Base-by-base conservation (phyloP, 2,329 filamentous ascomycete genomes). In the Geosmithia morbida region DNA sequence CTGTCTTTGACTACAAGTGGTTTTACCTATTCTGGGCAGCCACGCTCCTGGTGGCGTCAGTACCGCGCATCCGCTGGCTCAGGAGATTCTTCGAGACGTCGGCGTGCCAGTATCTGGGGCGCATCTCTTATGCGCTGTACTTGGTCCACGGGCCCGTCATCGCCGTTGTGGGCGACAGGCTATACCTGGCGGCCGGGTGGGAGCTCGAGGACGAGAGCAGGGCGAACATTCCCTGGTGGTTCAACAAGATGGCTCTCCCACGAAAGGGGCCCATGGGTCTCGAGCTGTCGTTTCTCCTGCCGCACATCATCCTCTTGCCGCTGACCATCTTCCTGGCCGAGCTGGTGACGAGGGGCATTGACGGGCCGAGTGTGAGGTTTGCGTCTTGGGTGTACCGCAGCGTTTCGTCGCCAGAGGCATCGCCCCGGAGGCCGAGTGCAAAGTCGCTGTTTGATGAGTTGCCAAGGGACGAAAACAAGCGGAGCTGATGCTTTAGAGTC, bases 1-100 rank as follows among this genome's bases (percentile, higher is more conserved):
- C 79, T 1, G 74, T 80, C 11, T 81, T 69, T 53, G 77, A 83
- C 56, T 72, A 70, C 56, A 83, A 83, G 59, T 83, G 78, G 78
- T 83, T 83, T 61, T 83, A 71, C 56, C 68, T 83, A 2, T 80
- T 80, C 57, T 76, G 71, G 65, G 79, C 77, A 1, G 69, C 79
- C 1, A 64, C 67, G 20, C 67, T 80, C 46, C 57, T 81, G 0
- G 70, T 85, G 0, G 64, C 72, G 1, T 67, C 71, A 0, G 63
- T 77, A 2, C 73, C 75, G 7, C 74, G 73, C n/a, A 68, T 84
- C n/a, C 54, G 61, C 4, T 74, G 70, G 70, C 64, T 82, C 16
- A 74, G 71, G 59, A 51, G 60, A 2, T 76, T 81, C 55, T 81
- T 83, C 54, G 78, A 80, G 57, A 66, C 64, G 1, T 63, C 64